Evolutionary conservation across 345 rosid genomes (phyloP).

Genomic region (Iberis pinnata): DNA sequence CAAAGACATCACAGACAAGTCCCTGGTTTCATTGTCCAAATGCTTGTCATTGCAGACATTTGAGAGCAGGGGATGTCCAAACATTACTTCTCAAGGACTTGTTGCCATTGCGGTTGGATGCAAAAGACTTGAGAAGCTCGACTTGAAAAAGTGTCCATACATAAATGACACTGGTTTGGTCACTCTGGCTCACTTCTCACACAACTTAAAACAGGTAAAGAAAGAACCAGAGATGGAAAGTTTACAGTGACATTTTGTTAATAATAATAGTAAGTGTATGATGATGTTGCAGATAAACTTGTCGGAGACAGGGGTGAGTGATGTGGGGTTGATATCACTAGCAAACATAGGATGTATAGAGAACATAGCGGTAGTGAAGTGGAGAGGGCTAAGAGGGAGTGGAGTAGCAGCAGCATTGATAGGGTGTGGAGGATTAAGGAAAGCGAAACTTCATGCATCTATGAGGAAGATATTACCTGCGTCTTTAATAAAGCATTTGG

Average conservation of each 20-base stretch:
- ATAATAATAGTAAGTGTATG: background rate
- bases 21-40: conserved; percentile 34
- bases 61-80: conserved; percentile 41
- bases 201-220: conserved; percentile 39
- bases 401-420: conserved; percentile 43
- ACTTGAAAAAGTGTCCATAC: conserved; percentile 38
- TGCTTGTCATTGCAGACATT: conserved; percentile 31
- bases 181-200: conserved; percentile 38
- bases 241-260: background rate
- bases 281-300: conserved; percentile 39
- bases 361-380: conserved; percentile 36
- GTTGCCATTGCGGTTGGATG: conserved; percentile 36
- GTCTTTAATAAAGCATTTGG: conserved; percentile 30
- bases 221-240: background rate
- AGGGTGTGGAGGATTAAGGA: conserved; percentile 37
- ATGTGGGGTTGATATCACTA: conserved; percentile 36
- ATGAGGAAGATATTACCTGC: conserved; percentile 29
- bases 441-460: conserved; percentile 42
- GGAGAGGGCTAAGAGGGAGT: conserved; percentile 34
- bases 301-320: conserved; percentile 41
- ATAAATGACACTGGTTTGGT: conserved; percentile 39
- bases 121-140: conserved; percentile 34
- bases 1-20: conserved; percentile 36
- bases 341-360: conserved; percentile 37
- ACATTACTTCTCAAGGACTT: conserved; percentile 36